Evolutionary conservation across 192 early-diverging fungal genomes (phyloP), one percentile per base, ranked within the genome.

Genomic region (Haplosporangium gracile): DNA sequence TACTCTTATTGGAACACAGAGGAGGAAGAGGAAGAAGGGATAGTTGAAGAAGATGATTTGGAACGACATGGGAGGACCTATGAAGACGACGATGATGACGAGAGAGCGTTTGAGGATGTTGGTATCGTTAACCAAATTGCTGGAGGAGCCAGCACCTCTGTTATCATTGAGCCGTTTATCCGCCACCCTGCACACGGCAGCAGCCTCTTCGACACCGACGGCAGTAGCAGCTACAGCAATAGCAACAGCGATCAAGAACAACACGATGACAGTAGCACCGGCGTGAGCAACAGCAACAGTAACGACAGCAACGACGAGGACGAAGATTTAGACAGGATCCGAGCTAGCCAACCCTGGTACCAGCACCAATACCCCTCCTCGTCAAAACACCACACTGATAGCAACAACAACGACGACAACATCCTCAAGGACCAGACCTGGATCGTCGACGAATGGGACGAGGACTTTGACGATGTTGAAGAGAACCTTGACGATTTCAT

Each of bases 361-460:
- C 26, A 32, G 4, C n/a, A 65, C 26, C 60, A 26, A 65, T 24
- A 65, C 9, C 10, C 9, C 55, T 60, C 55, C 7, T 26, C 55
- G 26, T 10, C n/a, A 32, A 32, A 32, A 32, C 13, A 65, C 60
- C 60, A 65, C 26, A 20, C 16, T 16, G 5, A 51, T 18, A 32
- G 32, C 29, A 65, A 40, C 2, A 22, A 72, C 29, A 42, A 29
- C 20, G 71, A 72, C 36, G 11, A n/a, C 34, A 38, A 29, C 26
- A 51, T 13, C 32, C 3, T 39, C 42, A 20, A 20, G 34, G 22
- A 29, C 36, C 47, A 55, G 13, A 29, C 22, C 16, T 78, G 77
- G 77, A 70, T 70, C 24, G 47, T 70, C 10, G 76, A 70, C n/a
- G 76, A 70, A 1, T 78, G 65, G 76, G 76, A 78, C 10, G 76